Base-by-base conservation (phyloP, 148 eudicot species). In the Silene uniflora region DNA sequence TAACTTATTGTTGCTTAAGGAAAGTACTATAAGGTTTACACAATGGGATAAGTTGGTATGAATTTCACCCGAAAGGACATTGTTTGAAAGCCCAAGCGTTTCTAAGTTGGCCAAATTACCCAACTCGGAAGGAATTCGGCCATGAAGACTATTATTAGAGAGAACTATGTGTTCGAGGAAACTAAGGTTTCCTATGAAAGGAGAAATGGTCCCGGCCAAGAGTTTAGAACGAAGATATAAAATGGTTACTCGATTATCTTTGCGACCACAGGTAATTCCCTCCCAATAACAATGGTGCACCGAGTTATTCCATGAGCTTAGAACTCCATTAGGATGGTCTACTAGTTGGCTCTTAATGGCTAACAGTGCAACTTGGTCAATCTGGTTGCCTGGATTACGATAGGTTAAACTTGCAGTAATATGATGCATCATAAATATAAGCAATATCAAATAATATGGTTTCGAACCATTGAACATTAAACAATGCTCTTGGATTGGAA, bases 171-270 rank as follows among this genome's bases (percentile, higher is more conserved):
- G 11, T 1, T 42, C 75, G 17, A 88, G 78, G 71, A 81, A 86
- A 25, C 78, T 78, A 19, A 86, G 29, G 76, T 86, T 88, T 1
- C 91, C 89, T 29, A 88, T 49, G 23, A 68, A 73, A 27, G 91
- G 86, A 0, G 89, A 71, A n/a, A 84, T 61, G 0, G 78, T 68
- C 2, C 87, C 88, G 9, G 13, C 7, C 21, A 84, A 61, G 13
- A 47, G 56, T 32, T 49, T 73, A 10, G 77, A 69, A 11, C 65
- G 54, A 3, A 84, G 39, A 62, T 84, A 58, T 60, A 88, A 52
- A n/a, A 8, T 24, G 9, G 17, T 75, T 8, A 85, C 84, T 54
- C 88, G 68, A 22, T 23, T 35, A 76, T 73, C 67, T 3, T 46
- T 23, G 0, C 21, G 77, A 27, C 63, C 73, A 66, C 91, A 88